phyloP scores from a whole-genome alignment of 257 asterid genomes.

The Penstemon barbatus region DNA sequence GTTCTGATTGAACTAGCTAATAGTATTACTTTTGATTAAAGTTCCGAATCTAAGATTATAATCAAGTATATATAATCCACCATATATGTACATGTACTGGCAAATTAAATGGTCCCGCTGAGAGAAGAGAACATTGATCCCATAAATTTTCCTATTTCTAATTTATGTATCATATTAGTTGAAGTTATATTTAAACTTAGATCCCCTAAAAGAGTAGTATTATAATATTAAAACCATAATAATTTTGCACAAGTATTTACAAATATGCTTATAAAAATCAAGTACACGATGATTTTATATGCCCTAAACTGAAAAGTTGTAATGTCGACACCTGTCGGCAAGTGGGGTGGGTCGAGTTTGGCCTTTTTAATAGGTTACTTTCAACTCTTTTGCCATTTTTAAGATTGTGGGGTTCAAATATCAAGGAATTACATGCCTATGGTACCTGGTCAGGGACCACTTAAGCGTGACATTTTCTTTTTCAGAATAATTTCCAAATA shows the following conservation, averaged over 20 bases:
- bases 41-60: too few relatives aligned
- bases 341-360: slow-evolving; percentile 1
- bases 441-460: slow-evolving; percentile 21
- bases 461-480: background rate
- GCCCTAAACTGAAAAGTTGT: slow-evolving; percentile 3
- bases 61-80: too few relatives aligned
- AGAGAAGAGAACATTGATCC: background rate
- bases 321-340: slow-evolving; percentile 22
- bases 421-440: background rate
- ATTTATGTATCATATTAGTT: background rate
- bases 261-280: background rate
- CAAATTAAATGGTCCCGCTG: background rate
- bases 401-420: slow-evolving; percentile 15
- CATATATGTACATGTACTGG: background rate
- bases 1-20: too few relatives aligned
- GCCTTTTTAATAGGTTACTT: background rate
- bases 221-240: background rate
- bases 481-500: too few relatives aligned
- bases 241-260: too few relatives aligned
- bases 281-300: slow-evolving; percentile 8
- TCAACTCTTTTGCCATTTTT: background rate
- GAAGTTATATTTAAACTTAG: background rate
- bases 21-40: too few relatives aligned
- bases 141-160: background rate
- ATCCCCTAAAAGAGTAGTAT: background rate